Conservation (phyloP, 73 alveolate genomes). For the Uronychia setigera region DNA sequence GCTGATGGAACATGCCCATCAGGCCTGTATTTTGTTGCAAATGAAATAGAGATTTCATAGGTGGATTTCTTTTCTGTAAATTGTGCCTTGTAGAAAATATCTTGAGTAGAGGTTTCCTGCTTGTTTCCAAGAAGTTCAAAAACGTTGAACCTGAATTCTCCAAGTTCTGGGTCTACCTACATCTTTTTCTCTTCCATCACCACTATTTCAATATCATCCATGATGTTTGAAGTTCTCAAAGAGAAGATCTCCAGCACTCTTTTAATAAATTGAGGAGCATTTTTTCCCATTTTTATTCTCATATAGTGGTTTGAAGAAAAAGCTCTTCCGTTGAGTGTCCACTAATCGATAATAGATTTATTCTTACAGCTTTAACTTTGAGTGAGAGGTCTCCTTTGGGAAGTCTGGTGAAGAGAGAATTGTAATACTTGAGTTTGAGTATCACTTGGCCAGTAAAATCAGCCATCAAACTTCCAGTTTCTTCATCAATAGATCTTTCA, state of each 20-base stretch:
- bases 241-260: slow-evolving; percentile 1
- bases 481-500: background rate
- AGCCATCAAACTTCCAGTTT: background rate
- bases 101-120: background rate
- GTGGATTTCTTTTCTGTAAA: background rate
- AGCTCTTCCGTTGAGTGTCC: background rate
- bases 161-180: background rate
- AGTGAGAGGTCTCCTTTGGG: background rate
- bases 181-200: background rate
- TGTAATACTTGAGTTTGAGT: background rate
- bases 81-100: background rate
- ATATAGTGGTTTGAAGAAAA: background rate
- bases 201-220: background rate
- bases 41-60: background rate
- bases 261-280: background rate
- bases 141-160: background rate
- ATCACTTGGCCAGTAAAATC: background rate
- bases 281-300: background rate
- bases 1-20: background rate
- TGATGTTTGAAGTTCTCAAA: background rate
- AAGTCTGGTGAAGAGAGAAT: background rate
- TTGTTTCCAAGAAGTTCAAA: background rate
- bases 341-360: background rate
- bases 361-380: background rate
- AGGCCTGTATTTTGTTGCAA: background rate